Conservation (phyloP, 352 stramenopile species). For the Pilasporangium apinafurcum region DNA sequence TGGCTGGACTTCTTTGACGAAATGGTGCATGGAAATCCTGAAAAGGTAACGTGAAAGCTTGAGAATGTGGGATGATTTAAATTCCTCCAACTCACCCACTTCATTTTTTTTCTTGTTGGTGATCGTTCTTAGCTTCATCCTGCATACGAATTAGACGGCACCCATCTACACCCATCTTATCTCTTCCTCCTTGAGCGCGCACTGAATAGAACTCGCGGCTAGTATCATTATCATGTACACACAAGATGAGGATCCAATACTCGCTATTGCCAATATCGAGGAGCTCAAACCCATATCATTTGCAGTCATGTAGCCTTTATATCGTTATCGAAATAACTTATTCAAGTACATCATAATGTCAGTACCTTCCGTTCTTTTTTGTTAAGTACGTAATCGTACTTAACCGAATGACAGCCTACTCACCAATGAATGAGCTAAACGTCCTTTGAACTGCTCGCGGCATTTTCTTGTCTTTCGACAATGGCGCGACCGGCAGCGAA, state of each 20-base stretch:
- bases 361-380: no score
- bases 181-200: conserved; percentile 34
- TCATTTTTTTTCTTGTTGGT: background rate
- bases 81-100: no score
- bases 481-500: conserved; percentile 19
- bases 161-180: conserved; percentile 80
- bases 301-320: no score
- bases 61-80: background rate
- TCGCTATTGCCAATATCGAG: no score
- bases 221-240: no score
- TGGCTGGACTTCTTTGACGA: conserved; percentile 90
- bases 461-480: background rate
- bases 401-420: conserved; percentile 1
- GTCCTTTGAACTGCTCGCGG: background rate
- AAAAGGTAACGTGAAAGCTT: conserved; percentile 25
- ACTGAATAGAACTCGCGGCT: no score
- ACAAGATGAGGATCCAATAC: no score
- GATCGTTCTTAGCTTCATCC: conserved; percentile 26
- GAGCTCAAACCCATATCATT: no score
- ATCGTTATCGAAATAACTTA: no score
- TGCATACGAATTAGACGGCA: conserved; percentile 73
- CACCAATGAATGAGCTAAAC: conserved; percentile 3
- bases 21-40: conserved; percentile 36
- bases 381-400: conserved; percentile 1
- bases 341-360: no score